Conservation (phyloP, 2,329 filamentous ascomycete species). For the Diaporthe sp. region DNA sequence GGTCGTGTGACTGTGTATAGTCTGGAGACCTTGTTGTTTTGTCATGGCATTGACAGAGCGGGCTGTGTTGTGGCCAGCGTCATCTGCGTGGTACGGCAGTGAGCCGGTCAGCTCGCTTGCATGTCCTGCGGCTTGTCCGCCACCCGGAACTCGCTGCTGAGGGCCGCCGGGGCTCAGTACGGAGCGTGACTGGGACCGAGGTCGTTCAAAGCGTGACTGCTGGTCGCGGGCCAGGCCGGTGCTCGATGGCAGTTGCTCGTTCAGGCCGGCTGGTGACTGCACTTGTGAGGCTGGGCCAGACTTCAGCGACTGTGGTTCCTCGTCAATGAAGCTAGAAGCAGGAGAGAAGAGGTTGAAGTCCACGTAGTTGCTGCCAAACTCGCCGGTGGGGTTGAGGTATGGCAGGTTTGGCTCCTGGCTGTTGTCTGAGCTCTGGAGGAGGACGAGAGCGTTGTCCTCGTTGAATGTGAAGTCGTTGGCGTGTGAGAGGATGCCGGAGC, state of each 20-base stretch:
- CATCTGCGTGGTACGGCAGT: slow-evolving; percentile 28
- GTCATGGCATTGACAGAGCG: background rate
- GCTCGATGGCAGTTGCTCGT: background rate
- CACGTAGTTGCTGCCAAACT: slow-evolving; percentile 55
- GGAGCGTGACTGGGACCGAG: slow-evolving; percentile 6
- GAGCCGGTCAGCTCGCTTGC: slow-evolving; percentile 5
- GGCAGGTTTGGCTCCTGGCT: slow-evolving; percentile 46
- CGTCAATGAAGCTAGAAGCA: slow-evolving; percentile 57
- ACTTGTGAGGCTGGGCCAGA: slow-evolving; percentile 25
- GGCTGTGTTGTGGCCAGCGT: slow-evolving; percentile 11
- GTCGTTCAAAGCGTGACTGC: slow-evolving; percentile 22
- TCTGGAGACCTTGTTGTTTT: background rate
- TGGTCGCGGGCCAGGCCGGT: slow-evolving; percentile 15
- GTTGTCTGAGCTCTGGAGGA: slow-evolving; percentile 8
- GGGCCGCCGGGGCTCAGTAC: background rate
- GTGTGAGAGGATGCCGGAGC: slow-evolving; percentile 26
- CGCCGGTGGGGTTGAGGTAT: slow-evolving; percentile 51
- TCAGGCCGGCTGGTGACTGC: background rate
- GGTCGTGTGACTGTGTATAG: background rate
- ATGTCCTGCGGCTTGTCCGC: background rate
- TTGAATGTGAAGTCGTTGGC: slow-evolving; percentile 33
- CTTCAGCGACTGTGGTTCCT: slow-evolving; percentile 51
- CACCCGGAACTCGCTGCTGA: slow-evolving; percentile 14
- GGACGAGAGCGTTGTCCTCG: slow-evolving; percentile 36
- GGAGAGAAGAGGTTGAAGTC: slow-evolving; percentile 69